Conservation (phyloP, 306 rosid species). For the Hippophae gyantsensis region DNA sequence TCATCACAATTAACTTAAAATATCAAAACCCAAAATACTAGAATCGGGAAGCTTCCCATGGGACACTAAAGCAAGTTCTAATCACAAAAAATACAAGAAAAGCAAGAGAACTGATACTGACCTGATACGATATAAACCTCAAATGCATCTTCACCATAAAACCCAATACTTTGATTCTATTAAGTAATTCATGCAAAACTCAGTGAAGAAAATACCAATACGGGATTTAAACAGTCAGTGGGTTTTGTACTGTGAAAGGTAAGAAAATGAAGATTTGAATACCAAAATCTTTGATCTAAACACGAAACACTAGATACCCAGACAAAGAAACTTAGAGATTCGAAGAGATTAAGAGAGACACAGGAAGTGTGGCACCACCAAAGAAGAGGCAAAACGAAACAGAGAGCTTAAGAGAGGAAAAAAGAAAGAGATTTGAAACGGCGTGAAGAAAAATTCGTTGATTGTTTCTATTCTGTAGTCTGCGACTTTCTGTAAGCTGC, state of each 20-base stretch:
- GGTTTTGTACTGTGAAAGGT: conserved; percentile 31
- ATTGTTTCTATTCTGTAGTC: conserved; percentile 35
- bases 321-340: conserved; percentile 38
- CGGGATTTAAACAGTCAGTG: conserved; percentile 26
- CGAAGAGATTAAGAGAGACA: conserved; percentile 21
- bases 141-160: conserved; percentile 27
- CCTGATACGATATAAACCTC: conserved; percentile 31
- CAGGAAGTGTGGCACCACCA: conserved; percentile 15
- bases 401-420: conserved; percentile 13
- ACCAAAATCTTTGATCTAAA: conserved; percentile 29
- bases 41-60: conserved; percentile 8
- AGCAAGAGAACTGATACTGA: conserved; percentile 24
- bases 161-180: conserved; percentile 33
- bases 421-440: conserved; percentile 13
- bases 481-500: conserved; percentile 27
- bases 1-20: conserved; percentile 13
- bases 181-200: conserved; percentile 23
- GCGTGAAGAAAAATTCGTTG: conserved; percentile 48
- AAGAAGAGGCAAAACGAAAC: conserved; percentile 29
- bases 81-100: conserved; percentile 13
- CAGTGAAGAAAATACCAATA: conserved; percentile 25
- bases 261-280: conserved; percentile 15
- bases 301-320: conserved; percentile 30
- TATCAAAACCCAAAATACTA: conserved; percentile 19
- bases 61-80: conserved; percentile 12